Evolutionary conservation across 2,329 filamentous ascomycete species (phyloP).

Genomic region (Colletotrichum tofieldiae): DNA sequence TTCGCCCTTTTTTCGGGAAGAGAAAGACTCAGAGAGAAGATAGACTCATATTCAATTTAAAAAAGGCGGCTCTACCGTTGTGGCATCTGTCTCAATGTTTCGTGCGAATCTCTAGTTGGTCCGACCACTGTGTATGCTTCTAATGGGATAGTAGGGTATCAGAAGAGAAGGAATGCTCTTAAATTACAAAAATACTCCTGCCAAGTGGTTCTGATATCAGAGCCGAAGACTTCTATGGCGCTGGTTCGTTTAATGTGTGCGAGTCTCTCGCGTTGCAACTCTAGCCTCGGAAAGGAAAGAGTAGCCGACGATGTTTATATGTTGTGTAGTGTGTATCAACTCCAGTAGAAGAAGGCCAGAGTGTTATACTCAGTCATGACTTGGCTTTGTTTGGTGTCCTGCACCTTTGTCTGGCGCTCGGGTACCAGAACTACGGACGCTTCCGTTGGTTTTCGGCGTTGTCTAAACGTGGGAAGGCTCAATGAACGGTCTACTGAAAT

Average conservation of each 20-base stretch:
- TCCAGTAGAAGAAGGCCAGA: background rate
- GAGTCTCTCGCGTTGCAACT: too few species aligned
- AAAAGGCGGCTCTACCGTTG: background rate
- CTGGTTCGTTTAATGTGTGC: too few species aligned
- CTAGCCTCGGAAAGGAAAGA: background rate
- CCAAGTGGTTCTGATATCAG: background rate
- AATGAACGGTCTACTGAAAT: background rate
- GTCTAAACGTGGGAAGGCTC: background rate
- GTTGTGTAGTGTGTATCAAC: background rate
- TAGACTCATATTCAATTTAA: background rate
- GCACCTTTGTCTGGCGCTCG: background rate
- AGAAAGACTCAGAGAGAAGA: too few species aligned
- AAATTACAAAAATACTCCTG: background rate
- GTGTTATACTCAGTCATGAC: background rate
- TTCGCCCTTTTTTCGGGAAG: too few species aligned
- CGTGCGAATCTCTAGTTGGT: background rate
- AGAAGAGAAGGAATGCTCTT: background rate
- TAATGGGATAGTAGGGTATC: conserved; percentile 11
- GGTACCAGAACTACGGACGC: background rate
- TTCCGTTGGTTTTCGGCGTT: background rate
- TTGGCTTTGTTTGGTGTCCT: background rate
- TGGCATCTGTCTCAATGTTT: background rate
- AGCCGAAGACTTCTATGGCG: too few species aligned
- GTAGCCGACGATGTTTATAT: too few species aligned
- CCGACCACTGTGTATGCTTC: background rate